Percentiles rank a stretch among this genome's conserved stretches.
phyloP scores from a whole-genome alignment of 1,284 basidiomycete species.

The Trichosporon coremiiforme region DNA sequence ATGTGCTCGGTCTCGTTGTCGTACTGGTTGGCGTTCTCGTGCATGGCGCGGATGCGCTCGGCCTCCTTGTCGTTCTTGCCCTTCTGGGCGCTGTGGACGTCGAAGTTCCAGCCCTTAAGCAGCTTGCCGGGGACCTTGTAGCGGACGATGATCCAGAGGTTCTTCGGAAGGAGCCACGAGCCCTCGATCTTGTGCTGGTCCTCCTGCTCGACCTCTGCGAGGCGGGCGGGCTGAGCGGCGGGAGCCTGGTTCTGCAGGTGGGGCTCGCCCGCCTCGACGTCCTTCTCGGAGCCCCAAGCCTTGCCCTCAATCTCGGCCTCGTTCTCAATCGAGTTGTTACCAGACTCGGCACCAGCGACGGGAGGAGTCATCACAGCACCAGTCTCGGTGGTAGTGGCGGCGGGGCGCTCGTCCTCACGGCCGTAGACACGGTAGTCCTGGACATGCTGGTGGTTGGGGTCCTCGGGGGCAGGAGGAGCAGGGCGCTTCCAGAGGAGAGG shows the following conservation, averaged over 20 bases:
- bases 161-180: slow-evolving; percentile 51
- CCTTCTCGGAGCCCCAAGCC: slow-evolving; percentile 21
- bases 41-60: slow-evolving; percentile 52
- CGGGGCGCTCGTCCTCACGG: slow-evolving; percentile 33
- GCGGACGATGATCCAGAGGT: slow-evolving; percentile 56
- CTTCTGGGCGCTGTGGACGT: slow-evolving; percentile 55
- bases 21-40: slow-evolving; percentile 57
- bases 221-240: slow-evolving; percentile 27
- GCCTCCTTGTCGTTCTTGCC: slow-evolving; percentile 42
- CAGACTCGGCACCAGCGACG: slow-evolving; percentile 10
- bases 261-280: slow-evolving; percentile 22
- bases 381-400: slow-evolving; percentile 6
- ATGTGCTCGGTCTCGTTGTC: slow-evolving; percentile 60
- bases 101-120: slow-evolving; percentile 49
- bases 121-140: slow-evolving; percentile 48
- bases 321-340: slow-evolving; percentile 2
- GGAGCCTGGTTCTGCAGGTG: neutral
- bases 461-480: slow-evolving; percentile 40
- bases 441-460: slow-evolving; percentile 36
- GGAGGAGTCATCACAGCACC: neutral
- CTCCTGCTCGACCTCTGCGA: slow-evolving; percentile 43
- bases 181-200: slow-evolving; percentile 41
- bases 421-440: slow-evolving; percentile 56
- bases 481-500: slow-evolving; percentile 58
- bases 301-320: slow-evolving; percentile 5